Base-by-base conservation (phyloP, 139 green algal genomes). In the Tetradesmus lagerheimii region DNA sequence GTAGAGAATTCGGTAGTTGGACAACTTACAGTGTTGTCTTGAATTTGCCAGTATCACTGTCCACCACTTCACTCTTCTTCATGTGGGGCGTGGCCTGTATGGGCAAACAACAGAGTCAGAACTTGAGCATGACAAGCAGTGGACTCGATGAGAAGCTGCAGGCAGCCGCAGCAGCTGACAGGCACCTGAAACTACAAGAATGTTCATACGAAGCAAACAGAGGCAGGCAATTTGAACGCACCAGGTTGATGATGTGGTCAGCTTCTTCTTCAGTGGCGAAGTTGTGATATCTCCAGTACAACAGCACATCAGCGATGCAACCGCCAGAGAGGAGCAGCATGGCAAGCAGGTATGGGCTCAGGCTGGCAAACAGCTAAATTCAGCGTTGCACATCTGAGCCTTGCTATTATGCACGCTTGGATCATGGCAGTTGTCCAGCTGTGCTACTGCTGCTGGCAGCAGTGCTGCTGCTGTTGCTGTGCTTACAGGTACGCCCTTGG, bases 1-100 rank as follows among this genome's bases (percentile, higher is more conserved):
- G 35, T 53, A 0, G 8, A 53, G 0, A 43, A 14, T 12, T n/a
- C 35, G 23, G 75, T n/a, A 53, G 34, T 8, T 45, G 5, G 1
- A 15, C 18, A 0, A 76, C 82, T 77, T 20, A 87, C 82, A 39
- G 41, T 25, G 53, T 89, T 3, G 12, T 66, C 0, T 75, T 62
- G 47, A 90, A 67, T 3, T 47, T 77, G 34, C 86, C 86, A 20
- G 86, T 90, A 27, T 90, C 47, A 27, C 75, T 90, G 86, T 90
- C 71, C 31, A 90, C 86, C 5, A 90, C 86, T 23, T 86, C 37
- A 23, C 37, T 74, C 38, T 80, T 91, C 5, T 50, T 34, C 79
- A 91, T 78, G 29, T 81, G 57, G 0, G 87, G 77, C 25, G 43
- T 86, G 41, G 77, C 87, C 77, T 87, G 87, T 74, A 89, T 37